phyloP scores from a whole-genome alignment of 2,329 filamentous ascomycete genomes.

The Elsinoe ampelina region DNA sequence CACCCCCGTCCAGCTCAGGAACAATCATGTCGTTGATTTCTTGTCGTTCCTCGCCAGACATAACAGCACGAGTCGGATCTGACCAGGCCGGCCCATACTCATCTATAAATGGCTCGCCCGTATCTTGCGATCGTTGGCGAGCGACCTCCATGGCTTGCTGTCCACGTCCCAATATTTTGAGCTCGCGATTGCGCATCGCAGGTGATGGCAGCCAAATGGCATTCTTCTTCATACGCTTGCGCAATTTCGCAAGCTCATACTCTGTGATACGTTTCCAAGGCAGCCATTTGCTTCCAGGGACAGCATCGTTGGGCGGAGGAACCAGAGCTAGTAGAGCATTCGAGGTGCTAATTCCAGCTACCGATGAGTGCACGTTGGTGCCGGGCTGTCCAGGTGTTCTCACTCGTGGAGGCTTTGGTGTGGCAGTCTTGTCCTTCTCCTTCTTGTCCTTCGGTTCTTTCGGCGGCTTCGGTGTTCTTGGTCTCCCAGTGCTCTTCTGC shows the following conservation, averaged over 20 bases:
- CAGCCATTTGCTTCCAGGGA: constrained; percentile 49
- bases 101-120: constrained; percentile 56
- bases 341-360: constrained; percentile 51
- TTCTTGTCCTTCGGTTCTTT: constrained; percentile 29
- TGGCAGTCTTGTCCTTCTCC: constrained; percentile 28
- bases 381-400: constrained; percentile 38
- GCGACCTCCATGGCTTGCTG: constrained; percentile 33
- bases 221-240: constrained; percentile 89
- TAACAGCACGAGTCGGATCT: constrained; percentile 26
- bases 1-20: constrained; percentile 25
- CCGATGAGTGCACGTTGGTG: constrained; percentile 45
- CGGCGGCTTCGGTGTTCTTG: constrained; percentile 28
- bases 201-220: constrained; percentile 75
- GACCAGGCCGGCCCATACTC: constrained; percentile 34
- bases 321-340: constrained; percentile 51
- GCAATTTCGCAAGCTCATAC: constrained; percentile 59
- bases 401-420: constrained; percentile 34
- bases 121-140: constrained; percentile 57
- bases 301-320: constrained; percentile 51
- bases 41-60: constrained; percentile 27
- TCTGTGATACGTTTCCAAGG: constrained; percentile 58
- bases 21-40: constrained; percentile 27
- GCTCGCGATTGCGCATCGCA: constrained; percentile 74
- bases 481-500: constrained; percentile 22
- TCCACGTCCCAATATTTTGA: constrained; percentile 58